A percentile compares a stretch with the other conserved stretches of the same genome.
These are phyloP conservation scores for Dryas integrifolia DNA, from an alignment of 331 rosid species.

Conservation along the genomic window DNA sequence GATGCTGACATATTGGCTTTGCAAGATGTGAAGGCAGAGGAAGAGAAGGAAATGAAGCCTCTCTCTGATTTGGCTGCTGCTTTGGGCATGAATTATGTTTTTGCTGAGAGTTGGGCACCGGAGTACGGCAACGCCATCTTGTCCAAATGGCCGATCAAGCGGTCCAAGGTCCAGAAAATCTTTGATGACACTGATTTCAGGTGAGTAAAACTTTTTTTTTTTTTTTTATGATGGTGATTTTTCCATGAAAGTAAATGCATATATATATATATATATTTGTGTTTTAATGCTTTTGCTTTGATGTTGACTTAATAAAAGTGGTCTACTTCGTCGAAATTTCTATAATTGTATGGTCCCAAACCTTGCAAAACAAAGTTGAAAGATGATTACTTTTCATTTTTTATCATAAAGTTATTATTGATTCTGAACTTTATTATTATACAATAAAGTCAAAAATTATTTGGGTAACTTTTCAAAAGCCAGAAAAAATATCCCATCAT, in stretches of 20 bases:
- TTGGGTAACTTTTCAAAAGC: constrained; percentile 7
- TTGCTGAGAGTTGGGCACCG: constrained; percentile 99
- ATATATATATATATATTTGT: not conserved
- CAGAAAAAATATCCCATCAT: not conserved
- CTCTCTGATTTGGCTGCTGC: constrained; percentile 81
- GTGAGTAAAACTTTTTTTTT: constrained; percentile 23
- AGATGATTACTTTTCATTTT: constrained; percentile 23
- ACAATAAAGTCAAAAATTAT: not conserved
- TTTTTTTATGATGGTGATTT: not conserved
- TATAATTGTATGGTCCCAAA: constrained; percentile 27
- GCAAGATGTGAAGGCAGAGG: constrained; percentile 96
- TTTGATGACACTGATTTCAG: constrained; percentile 82
- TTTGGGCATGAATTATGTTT: constrained; percentile 75
- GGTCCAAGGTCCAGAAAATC: constrained; percentile 58
- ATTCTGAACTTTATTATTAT: constrained; percentile 30
- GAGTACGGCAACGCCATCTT: constrained; percentile 87
- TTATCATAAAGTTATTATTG: constrained; percentile 30
- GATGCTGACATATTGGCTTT: constrained; percentile 80
- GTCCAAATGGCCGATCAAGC: constrained; percentile 86
- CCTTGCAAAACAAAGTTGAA: constrained; percentile 19
- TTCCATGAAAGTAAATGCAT: not conserved
- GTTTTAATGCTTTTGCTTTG: not conserved
- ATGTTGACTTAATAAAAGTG: not conserved
- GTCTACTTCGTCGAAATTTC: constrained; percentile 6
- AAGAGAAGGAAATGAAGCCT: constrained; percentile 88